Percentiles rank a stretch among this genome's conserved stretches.
phyloP scores from a whole-genome alignment of 2,329 filamentous ascomycete genomes.

The Monosporascus sp. region DNA sequence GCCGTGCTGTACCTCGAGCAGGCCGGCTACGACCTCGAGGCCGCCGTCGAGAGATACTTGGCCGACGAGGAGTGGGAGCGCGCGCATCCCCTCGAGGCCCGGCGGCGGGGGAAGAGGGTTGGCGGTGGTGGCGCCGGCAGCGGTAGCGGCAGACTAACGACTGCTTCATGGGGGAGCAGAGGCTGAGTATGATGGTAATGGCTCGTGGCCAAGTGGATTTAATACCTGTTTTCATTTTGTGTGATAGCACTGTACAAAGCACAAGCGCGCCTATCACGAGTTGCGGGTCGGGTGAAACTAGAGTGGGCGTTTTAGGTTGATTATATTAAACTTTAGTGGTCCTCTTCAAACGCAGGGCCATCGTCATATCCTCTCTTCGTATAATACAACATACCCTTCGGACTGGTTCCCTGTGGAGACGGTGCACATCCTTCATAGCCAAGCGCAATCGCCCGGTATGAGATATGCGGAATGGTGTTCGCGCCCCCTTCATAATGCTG shows the following conservation, averaged over 20 bases:
- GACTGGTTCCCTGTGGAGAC: too few species aligned
- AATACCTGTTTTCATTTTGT: too few species aligned
- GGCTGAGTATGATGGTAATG: not conserved
- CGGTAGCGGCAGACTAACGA: slow-evolving; percentile 10
- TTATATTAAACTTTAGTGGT: slow-evolving; percentile 5
- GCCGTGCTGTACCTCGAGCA: slow-evolving; percentile 72
- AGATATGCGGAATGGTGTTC: too few species aligned
- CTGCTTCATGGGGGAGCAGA: not conserved
- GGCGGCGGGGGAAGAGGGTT: slow-evolving; percentile 23
- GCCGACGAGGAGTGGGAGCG: slow-evolving; percentile 74
- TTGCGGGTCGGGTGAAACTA: not conserved
- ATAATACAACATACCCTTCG: slow-evolving; percentile 5
- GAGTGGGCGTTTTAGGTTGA: too few species aligned
- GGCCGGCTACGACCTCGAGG: slow-evolving; percentile 58
- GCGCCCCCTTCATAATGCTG: too few species aligned
- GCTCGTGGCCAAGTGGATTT: too few species aligned
- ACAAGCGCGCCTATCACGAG: not conserved
- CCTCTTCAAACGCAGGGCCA: slow-evolving; percentile 1
- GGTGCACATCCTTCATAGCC: not conserved
- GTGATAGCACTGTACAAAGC: too few species aligned
- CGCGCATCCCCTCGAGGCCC: slow-evolving; percentile 51
- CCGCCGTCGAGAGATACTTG: slow-evolving; percentile 57
- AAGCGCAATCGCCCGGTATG: slow-evolving; percentile 4
- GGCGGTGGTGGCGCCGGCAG: slow-evolving; percentile 22
- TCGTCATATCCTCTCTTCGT: slow-evolving; percentile 5